Percentiles rank a stretch among this genome's conserved stretches.
Evolutionary conservation across 495 filamentous ascomycete species (phyloP).

Genomic region (Aspergillus funiculosus): DNA sequence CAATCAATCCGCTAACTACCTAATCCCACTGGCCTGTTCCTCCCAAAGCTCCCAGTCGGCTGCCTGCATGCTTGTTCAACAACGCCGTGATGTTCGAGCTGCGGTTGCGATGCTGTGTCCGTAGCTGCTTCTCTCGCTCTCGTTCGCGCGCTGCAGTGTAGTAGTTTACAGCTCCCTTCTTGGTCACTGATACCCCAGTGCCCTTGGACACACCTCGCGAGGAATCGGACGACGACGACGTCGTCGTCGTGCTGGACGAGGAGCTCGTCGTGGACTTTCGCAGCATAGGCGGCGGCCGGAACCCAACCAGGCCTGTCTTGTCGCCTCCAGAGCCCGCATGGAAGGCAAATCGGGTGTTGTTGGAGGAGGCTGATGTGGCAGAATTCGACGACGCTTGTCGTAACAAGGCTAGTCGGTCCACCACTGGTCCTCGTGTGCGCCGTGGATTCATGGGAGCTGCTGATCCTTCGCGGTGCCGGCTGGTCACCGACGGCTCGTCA

Average conservation of each 20-base stretch:
- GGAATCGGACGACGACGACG: constrained; percentile 26
- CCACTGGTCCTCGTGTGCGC: constrained; percentile 50
- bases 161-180: constrained; percentile 76
- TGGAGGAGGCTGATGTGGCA: constrained; percentile 35
- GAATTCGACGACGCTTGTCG: constrained; percentile 56
- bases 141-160: constrained; percentile 71
- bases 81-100: constrained; percentile 33
- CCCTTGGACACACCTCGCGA: constrained; percentile 36
- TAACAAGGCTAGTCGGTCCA: constrained; percentile 79
- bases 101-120: constrained; percentile 42
- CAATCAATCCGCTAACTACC: constrained; percentile 2
- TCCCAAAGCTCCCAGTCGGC: constrained; percentile 30
- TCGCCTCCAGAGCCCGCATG: constrained; percentile 35
- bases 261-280: constrained; percentile 60
- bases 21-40: constrained; percentile 38
- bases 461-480: constrained; percentile 29
- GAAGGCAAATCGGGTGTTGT: constrained; percentile 57
- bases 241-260: constrained; percentile 22
- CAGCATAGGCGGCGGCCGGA: constrained; percentile 76
- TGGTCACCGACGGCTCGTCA: constrained; percentile 24
- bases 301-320: constrained; percentile 40
- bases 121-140: constrained; percentile 56
- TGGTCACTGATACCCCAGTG: constrained; percentile 50
- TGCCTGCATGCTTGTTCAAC: constrained; percentile 33
- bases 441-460: constrained; percentile 40